Conservation (phyloP, 1,139 yeast genomes). For the Scheffersomyces insectosa region DNA sequence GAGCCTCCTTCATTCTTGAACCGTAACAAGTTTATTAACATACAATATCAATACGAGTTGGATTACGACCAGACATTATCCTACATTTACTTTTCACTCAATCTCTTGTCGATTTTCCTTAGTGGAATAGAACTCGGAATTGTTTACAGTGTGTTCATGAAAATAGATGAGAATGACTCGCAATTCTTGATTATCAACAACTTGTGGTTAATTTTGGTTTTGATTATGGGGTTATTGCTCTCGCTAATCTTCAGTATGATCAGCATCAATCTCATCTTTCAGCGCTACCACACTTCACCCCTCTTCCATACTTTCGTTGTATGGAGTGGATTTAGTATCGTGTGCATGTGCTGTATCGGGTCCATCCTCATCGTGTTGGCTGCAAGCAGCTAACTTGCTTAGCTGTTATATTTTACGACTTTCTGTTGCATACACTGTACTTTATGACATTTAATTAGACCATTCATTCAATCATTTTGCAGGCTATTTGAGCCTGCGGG, state of each 20-base stretch:
- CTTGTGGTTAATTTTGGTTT: constrained; percentile 33
- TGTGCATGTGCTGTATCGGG: constrained; percentile 27
- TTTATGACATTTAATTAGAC: neutral
- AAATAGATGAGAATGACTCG: constrained; percentile 20
- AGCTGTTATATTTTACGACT: neutral
- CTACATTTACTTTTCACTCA: constrained; percentile 38
- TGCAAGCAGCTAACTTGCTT: neutral
- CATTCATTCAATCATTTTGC: too few relatives aligned
- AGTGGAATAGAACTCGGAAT: constrained; percentile 48
- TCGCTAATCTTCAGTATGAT: constrained; percentile 35
- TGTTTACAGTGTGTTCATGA: constrained; percentile 34
- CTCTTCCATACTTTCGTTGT: constrained; percentile 26
- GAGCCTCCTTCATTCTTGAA: constrained; percentile 23
- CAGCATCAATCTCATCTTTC: constrained; percentile 32
- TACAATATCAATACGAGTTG: constrained; percentile 26
- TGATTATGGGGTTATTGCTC: constrained; percentile 35
- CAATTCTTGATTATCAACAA: constrained; percentile 31
- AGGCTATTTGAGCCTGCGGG: too few relatives aligned
- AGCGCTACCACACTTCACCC: constrained; percentile 30
- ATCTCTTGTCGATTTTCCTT: constrained; percentile 36
- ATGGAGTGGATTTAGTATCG: constrained; percentile 33
- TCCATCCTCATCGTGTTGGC: constrained; percentile 12
- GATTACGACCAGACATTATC: constrained; percentile 41
- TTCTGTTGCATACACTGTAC: too few relatives aligned
- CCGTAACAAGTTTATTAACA: constrained; percentile 11